These are phyloP conservation scores for Conidiobolus incongruus DNA, from an alignment of 371 early-diverging fungal genomes.

Conservation along the genomic window DNA sequence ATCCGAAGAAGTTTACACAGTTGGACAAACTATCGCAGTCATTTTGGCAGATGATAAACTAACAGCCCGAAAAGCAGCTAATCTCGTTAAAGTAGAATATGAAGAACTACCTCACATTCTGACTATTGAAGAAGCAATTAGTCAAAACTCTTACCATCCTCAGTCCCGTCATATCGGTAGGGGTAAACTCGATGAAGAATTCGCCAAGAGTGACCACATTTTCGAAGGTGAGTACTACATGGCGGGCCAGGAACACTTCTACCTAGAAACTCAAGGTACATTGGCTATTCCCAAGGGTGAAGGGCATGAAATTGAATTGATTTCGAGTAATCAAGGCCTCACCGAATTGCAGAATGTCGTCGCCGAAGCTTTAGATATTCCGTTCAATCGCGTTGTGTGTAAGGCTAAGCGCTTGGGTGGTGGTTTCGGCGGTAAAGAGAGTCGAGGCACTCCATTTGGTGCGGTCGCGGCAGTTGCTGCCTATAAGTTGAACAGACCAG, in stretches of 20 bases:
- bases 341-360: slow-evolving; percentile 34
- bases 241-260: slow-evolving; percentile 46
- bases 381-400: slow-evolving; percentile 28
- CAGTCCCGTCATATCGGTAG: slow-evolving; percentile 16
- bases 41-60: slow-evolving; percentile 33
- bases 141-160: slow-evolving; percentile 24
- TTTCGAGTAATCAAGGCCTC: slow-evolving; percentile 44
- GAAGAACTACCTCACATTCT: slow-evolving; percentile 29
- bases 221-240: slow-evolving; percentile 26
- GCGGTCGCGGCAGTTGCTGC: slow-evolving; percentile 37
- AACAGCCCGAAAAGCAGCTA: slow-evolving; percentile 33
- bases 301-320: slow-evolving; percentile 42
- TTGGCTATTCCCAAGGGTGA: slow-evolving; percentile 45
- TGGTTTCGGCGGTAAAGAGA: slow-evolving; percentile 66
- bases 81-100: slow-evolving; percentile 36
- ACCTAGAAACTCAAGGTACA: slow-evolving; percentile 40
- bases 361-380: slow-evolving; percentile 33
- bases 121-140: slow-evolving; percentile 46
- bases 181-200: slow-evolving; percentile 24
- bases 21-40: slow-evolving; percentile 47
- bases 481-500: slow-evolving; percentile 22
- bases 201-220: slow-evolving; percentile 18
- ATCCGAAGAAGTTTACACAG: slow-evolving; percentile 21
- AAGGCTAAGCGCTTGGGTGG: slow-evolving; percentile 54
- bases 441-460: slow-evolving; percentile 24